Base-by-base conservation (phyloP, 768 basidiomycete genomes). In the Pleurotus ostreatus region DNA sequence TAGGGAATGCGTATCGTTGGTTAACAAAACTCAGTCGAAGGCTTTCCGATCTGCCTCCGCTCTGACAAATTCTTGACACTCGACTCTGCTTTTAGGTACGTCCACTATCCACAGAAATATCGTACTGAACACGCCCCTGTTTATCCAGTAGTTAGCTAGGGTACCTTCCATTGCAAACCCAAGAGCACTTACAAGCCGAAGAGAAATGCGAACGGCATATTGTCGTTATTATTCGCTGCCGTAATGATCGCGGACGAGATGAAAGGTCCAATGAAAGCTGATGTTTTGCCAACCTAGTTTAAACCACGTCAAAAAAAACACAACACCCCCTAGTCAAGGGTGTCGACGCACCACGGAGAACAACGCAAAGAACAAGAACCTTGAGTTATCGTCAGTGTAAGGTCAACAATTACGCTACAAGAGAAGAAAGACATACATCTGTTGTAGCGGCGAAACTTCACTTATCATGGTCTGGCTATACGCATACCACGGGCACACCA, bases 381-480 rank as follows among this genome's bases (percentile, higher is more conserved):
- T 76, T 52, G 20, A 18, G 38, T 34, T 34, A 34, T 9, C 6
- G 12, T 20, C 48, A 20, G 15, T 15, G 34, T 53, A 44, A 58
- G 49, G 26, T 37, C 16, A 47, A 16, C 25, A n/a, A 26, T 8
- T 1, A 22, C 16, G 9, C 25, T 16, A 7, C 45, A 22, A 49
- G 18, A 6, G 44, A 57, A n/a, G 15, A 18, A 66, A 34, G 7
- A 34, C 73, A 38, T 66, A 84, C 86, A 86, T 89, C 70, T 88
- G 88, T 34, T 84, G 81, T 53, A 83, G 68, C 39, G 84, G 86
- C 40, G 83, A 86, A 23, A 91, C 87, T 61, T 91, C 86, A 66
- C 82, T 86, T 57, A 90, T 90, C 89, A 90, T 86, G 1, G 86
- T 89, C 67, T 89, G 86, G 65, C 87, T 88, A 64, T 89, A 88